Conservation (phyloP, 1,284 basidiomycete genomes). For the Heimioporus retisporus region DNA sequence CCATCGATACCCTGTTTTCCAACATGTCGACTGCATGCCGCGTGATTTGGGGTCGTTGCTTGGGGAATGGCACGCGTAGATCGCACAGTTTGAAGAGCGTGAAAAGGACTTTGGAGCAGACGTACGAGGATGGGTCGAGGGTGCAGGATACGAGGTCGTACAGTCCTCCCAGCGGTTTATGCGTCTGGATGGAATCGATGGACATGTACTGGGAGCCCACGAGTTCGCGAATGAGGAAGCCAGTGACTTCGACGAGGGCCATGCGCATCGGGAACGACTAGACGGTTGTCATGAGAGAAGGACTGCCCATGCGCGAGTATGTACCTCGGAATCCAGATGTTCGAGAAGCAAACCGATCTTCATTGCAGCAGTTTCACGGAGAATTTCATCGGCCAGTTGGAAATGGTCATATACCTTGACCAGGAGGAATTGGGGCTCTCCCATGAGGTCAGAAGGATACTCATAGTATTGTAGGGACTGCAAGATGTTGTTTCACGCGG, state of each 20-base stretch:
- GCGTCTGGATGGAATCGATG: slow-evolving; percentile 67
- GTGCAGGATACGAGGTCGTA: slow-evolving; percentile 90
- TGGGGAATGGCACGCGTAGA: slow-evolving; percentile 84
- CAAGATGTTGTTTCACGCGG: slow-evolving; percentile 92
- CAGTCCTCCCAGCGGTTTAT: slow-evolving; percentile 87
- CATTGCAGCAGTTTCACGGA: slow-evolving; percentile 87
- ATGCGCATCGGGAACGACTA: slow-evolving; percentile 97
- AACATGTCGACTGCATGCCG: slow-evolving; percentile 83
- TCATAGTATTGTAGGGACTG: slow-evolving; percentile 96
- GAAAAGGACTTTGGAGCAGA: slow-evolving; percentile 88
- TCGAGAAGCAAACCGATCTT: slow-evolving; percentile 87
- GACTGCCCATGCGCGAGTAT: slow-evolving; percentile 25
- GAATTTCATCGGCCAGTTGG: slow-evolving; percentile 91
- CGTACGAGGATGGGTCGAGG: slow-evolving; percentile 92
- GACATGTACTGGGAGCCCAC: slow-evolving; percentile 61
- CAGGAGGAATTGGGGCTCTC: slow-evolving; percentile 87
- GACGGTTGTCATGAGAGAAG: not conserved
- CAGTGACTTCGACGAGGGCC: slow-evolving; percentile 92
- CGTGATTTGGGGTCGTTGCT: slow-evolving; percentile 85
- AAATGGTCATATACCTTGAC: slow-evolving; percentile 91
- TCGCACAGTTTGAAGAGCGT: slow-evolving; percentile 82
- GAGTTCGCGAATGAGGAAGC: slow-evolving; percentile 84
- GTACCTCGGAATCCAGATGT: slow-evolving; percentile 94
- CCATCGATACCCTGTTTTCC: slow-evolving; percentile 92
- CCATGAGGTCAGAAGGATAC: slow-evolving; percentile 95